Evolutionary conservation across 179 eudicot species (phyloP), one percentile per base, ranked within the genome.

Genomic region (Silene vulgaris): DNA sequence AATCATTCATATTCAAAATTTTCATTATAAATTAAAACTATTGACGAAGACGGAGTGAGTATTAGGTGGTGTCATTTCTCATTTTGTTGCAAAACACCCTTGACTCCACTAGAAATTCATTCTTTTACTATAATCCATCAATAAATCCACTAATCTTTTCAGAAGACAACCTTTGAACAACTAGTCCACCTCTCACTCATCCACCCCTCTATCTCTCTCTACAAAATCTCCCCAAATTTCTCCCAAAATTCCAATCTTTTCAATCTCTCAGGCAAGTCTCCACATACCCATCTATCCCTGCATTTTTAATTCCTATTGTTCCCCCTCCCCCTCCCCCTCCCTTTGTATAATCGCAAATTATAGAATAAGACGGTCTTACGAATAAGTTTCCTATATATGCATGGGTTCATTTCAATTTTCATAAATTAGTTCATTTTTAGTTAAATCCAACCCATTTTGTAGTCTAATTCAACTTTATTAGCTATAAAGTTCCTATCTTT

Each of bases 161-260:
- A 17, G 72, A 71, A 50, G 40, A 71, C 74, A 4, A 71, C 43
- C 5, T 71, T 71, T 52, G 40, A 71, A 71, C 74, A 26, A 71
- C 63, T 12, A 45, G 57, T 69, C 72, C 21, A 69, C 72, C 30
- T 43, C 30, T 23, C 28, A 52, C 40, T 35, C 40, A 35, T 52
- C 57, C 57, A 3, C 28, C 48, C 48, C 72, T 21, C 56, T 37
- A 0, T 3, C n/a, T 48, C 23, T 43, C 12, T 8, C 2, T 0
- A 20, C 23, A 19, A 30, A 43, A 20, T 69, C 57, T 35, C 20
- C 56, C 59, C 17, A 16, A 50, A 11, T 14, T 71, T 52, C 21
- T 26, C 29, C 0, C 21, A 71, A 71, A 71, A 23, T 26, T 54
- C 21, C 29, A 2, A 1, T 28, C 63, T 71, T 52, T 54, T 23